Conservation (phyloP, 2,329 filamentous ascomycete species). For the Penicillium griseofulvum region DNA sequence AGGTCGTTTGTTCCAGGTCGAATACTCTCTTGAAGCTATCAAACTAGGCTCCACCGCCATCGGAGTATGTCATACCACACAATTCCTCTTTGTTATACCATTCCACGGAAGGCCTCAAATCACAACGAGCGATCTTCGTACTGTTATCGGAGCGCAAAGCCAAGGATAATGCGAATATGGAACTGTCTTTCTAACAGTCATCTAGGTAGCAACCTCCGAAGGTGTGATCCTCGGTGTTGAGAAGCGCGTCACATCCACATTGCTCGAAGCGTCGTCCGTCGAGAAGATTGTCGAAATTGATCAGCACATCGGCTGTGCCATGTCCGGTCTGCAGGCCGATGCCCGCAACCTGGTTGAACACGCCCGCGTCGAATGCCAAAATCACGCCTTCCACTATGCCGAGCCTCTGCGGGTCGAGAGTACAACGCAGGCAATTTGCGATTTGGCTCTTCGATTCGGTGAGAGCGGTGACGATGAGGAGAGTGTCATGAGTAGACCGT, state of each 20-base stretch:
- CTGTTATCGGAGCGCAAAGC: background rate
- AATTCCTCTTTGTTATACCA: background rate
- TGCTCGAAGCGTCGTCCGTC: conserved; percentile 95
- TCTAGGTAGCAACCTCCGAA: conserved; percentile 79
- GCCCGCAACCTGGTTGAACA: conserved; percentile 98
- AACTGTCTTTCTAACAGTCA: conserved; percentile 15
- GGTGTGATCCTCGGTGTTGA: conserved; percentile 96
- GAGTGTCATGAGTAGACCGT: conserved; percentile 97
- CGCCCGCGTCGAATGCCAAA: conserved; percentile 95
- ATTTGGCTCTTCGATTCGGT: conserved; percentile 91
- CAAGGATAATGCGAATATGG: background rate
- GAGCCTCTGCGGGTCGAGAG: conserved; percentile 93
- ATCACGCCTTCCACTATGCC: conserved; percentile 96
- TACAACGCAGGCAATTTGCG: conserved; percentile 98
- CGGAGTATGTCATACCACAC: conserved; percentile 58
- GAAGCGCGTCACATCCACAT: conserved; percentile 96
- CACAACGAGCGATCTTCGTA: background rate
- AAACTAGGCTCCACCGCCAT: conserved; percentile 98
- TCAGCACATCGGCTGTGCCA: conserved; percentile 96
- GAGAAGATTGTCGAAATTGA: conserved; percentile 99
- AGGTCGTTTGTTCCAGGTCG: conserved; percentile 99
- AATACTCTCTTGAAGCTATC: conserved; percentile 99
- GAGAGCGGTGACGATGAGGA: conserved; percentile 97
- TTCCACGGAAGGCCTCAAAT: background rate
- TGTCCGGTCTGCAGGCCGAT: conserved; percentile 96